Base-by-base conservation (phyloP, 805 yeast species). In the Starmerella davenportii region DNA sequence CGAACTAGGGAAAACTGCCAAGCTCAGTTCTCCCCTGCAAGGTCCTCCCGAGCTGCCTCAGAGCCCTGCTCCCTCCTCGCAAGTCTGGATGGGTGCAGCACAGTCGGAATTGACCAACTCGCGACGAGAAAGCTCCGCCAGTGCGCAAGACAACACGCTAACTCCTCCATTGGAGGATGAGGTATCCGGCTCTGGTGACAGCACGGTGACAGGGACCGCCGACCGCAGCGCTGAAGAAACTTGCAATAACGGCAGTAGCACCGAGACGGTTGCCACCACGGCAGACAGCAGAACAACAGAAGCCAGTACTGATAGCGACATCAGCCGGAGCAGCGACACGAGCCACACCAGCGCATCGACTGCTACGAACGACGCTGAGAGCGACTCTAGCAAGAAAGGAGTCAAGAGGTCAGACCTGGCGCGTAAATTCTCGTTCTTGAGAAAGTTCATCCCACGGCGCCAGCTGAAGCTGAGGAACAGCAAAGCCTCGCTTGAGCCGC, bases 371-470 rank as follows among this genome's bases (percentile, higher is more conserved):
- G 9, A 7, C 9, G 7, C 25, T 23, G 11, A 23, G 25, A 11
- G 11, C 7, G 25, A 23, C 7, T 7, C 15, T 17, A 7, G 13
- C 8, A 29, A 29, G 15, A 29, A 29, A 14, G 9, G 19, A 5
- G 16, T 17, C 15, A 29, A 29, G 13, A 23, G 11, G 25, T 8
- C 32, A 5, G 32, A 29, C 9, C 16, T 29, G 5, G 32, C 32
- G 8, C 8, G 15, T 5, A 37, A 16, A 17, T 30, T 37, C 16
- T 37, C 39, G 30, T 15, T 37, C 11, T 30, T 37, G 15, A 20
- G 35, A n/a, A 37, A 37, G 23, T 13, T 37, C 11, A 33, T 37
- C 7, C 39, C 39, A 4, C 8, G 30, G 9, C 21, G 25, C 5
- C 32, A 29, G 15, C 11, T 29, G 15, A 7, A 14, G 32, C 5